These are phyloP conservation scores for Pyrus hybrid DNA, from an alignment of 331 rosid genomes.

Conservation along the genomic window DNA sequence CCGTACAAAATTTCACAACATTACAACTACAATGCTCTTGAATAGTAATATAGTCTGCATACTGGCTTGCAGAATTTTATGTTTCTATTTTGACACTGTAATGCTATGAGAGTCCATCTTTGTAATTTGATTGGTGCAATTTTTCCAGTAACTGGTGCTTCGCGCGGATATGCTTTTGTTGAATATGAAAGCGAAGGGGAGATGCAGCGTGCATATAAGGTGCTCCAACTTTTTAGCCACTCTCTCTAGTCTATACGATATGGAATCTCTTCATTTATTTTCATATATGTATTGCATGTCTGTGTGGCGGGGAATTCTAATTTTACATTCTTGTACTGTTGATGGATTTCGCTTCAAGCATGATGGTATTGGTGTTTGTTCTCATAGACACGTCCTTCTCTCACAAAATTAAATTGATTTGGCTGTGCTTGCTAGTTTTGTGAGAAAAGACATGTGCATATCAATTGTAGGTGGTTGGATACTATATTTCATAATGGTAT, in stretches of 20 bases:
- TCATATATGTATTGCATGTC: not conserved
- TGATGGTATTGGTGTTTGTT: not conserved
- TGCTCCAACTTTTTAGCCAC: not conserved
- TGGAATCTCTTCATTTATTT: not conserved
- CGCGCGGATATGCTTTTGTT: constrained; percentile 89
- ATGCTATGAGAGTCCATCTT: not conserved
- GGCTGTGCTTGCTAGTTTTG: not conserved
- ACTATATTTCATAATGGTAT: not conserved
- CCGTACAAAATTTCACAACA: not conserved
- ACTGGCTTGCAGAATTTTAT: not conserved
- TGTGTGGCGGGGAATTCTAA: not conserved
- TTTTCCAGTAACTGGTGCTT: constrained; percentile 81
- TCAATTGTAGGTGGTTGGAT: not conserved
- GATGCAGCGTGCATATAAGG: constrained; percentile 81
- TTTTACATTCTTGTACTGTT: not conserved
- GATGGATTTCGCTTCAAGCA: not conserved
- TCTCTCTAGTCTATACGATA: not conserved
- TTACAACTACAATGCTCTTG: not conserved
- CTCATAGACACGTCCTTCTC: not conserved
- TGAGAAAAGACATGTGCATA: not conserved
- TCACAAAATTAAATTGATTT: not conserved
- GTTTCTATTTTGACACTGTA: not conserved
- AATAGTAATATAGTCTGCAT: not conserved
- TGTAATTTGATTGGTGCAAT: not conserved
- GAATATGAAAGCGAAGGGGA: constrained; percentile 76